Conservation (phyloP, 495 filamentous ascomycete genomes). For the Hypomontagnella monticulosa region DNA sequence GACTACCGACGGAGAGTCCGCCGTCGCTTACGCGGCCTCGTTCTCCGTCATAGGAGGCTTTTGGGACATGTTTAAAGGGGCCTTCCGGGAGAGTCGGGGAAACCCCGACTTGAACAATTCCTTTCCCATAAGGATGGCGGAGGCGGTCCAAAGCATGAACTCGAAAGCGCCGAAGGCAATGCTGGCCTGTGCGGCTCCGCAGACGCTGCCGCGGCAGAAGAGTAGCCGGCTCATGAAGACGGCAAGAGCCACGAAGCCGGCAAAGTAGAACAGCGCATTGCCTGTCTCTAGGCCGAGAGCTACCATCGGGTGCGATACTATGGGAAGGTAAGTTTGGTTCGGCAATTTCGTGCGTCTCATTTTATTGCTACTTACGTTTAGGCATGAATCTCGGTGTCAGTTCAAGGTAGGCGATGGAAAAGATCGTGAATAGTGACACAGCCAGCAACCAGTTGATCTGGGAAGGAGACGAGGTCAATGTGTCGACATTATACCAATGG, state of each 20-base stretch:
- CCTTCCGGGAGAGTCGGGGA: conserved; percentile 26
- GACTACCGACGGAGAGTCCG: conserved; percentile 19
- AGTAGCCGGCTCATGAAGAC: conserved; percentile 67
- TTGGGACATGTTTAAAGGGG: conserved; percentile 35
- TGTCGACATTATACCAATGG: conserved; percentile 62
- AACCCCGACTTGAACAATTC: conserved; percentile 52
- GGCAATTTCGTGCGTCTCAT: not conserved
- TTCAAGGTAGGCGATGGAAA: conserved; percentile 74
- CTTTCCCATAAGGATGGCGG: conserved; percentile 46
- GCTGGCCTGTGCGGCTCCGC: conserved; percentile 58
- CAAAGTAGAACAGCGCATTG: conserved; percentile 85
- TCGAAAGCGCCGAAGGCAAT: conserved; percentile 57
- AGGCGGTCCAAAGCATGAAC: conserved; percentile 56
- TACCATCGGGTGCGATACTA: conserved; percentile 65
- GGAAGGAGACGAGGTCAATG: conserved; percentile 57
- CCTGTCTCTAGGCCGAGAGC: conserved; percentile 68
- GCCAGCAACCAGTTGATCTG: conserved; percentile 80
- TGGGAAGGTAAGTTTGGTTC: conserved; percentile 40
- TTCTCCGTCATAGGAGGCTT: conserved; percentile 48
- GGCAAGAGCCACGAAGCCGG: conserved; percentile 76
- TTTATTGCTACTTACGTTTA: conserved; percentile 44
- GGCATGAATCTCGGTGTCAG: conserved; percentile 65
- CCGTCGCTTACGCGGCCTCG: conserved; percentile 36
- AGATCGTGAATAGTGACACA: conserved; percentile 68
- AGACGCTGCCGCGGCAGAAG: conserved; percentile 63